phyloP scores from a whole-genome alignment of 1,139 yeast genomes.

The Nakaseomyces bracarensis region DNA sequence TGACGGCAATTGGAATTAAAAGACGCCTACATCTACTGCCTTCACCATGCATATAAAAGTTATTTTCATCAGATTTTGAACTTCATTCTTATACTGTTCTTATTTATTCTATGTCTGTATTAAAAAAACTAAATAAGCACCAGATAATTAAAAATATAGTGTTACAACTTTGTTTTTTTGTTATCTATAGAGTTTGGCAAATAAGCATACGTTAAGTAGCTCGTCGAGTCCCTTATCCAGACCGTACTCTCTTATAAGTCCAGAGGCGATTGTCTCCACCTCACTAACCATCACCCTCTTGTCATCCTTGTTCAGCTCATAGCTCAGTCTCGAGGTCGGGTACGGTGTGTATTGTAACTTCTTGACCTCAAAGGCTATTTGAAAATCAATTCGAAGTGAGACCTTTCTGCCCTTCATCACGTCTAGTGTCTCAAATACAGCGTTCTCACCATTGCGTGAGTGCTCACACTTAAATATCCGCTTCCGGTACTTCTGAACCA shows the following conservation, averaged over 20 bases:
- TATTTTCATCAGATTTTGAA: no score
- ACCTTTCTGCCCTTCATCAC: neutral
- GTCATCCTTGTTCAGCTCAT: conserved; percentile 1
- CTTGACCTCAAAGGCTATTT: conserved; percentile 1
- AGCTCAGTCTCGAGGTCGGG: neutral
- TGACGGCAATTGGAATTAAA: conserved; percentile 9
- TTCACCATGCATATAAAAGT: neutral
- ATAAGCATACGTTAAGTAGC: conserved; percentile 8
- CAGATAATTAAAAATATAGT: no score
- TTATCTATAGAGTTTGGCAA: conserved; percentile 7
- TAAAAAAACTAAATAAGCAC: no score
- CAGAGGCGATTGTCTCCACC: neutral
- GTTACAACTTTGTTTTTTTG: no score
- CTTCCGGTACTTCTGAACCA: neutral
- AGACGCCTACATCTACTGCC: neutral
- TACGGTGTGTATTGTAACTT: neutral
- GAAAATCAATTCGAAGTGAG: conserved; percentile 4
- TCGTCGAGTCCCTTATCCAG: conserved; percentile 6
- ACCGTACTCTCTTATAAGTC: conserved; percentile 7
- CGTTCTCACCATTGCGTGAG: neutral
- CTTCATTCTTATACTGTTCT: neutral
- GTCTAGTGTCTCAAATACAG: neutral
- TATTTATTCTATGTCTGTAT: no score
- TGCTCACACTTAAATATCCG: conserved; percentile 2
- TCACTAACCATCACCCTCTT: neutral